Evolutionary conservation across 257 asterid species (phyloP).

Genomic region (Scutellaria galericulata): DNA sequence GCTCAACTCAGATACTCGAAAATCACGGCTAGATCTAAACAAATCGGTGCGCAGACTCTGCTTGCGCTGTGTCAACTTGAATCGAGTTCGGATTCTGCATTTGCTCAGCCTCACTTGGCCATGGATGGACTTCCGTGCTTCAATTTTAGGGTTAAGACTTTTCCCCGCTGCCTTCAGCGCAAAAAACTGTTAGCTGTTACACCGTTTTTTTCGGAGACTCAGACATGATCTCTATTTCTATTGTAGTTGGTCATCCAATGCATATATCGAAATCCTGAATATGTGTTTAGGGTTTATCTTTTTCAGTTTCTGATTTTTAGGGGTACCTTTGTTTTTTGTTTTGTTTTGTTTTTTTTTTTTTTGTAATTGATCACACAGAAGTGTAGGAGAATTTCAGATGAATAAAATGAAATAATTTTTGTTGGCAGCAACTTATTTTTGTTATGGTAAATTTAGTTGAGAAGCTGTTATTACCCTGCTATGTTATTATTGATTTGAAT

Average conservation of each 20-base stretch:
- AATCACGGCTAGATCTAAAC: constrained; percentile 65
- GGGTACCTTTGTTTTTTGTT: too few relatives aligned
- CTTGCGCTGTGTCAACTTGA: constrained; percentile 52
- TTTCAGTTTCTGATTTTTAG: constrained; percentile 17
- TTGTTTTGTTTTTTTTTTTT: constrained; percentile 23
- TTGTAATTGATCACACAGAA: constrained; percentile 41
- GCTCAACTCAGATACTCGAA: constrained; percentile 76
- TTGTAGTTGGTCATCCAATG: constrained; percentile 26
- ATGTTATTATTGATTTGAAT: not conserved
- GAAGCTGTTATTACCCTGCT: not conserved
- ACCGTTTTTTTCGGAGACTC: constrained; percentile 51
- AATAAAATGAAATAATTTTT: constrained; percentile 29
- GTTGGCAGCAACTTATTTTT: not conserved
- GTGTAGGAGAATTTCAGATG: constrained; percentile 33
- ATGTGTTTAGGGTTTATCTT: constrained; percentile 19
- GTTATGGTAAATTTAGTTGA: constrained; percentile 2
- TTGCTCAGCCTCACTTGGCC: constrained; percentile 30
- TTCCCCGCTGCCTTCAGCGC: constrained; percentile 58
- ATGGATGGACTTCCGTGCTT: constrained; percentile 66
- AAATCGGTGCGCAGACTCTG: constrained; percentile 45
- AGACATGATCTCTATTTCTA: constrained; percentile 27
- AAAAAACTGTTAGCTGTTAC: constrained; percentile 61
- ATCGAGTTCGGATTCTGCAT: constrained; percentile 38
- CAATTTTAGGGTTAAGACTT: constrained; percentile 44
- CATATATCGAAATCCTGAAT: constrained; percentile 30